These are phyloP conservation scores for Cryptomeria japonica DNA, from an alignment of 75 land plant species.

Conservation along the genomic window DNA sequence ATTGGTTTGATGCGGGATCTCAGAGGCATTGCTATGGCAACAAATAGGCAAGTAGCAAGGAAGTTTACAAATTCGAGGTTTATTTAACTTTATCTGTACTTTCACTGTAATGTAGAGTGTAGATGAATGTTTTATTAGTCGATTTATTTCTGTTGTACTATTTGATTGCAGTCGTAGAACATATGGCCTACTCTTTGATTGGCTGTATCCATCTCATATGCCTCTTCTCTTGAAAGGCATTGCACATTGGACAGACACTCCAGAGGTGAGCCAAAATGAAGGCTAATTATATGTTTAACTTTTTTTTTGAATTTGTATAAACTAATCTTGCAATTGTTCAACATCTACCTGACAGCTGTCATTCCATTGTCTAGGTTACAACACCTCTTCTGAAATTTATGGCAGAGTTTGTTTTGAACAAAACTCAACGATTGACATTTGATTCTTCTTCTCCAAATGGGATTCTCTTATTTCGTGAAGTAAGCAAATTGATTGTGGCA, in stretches of 20 bases:
- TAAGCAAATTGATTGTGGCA: conserved; percentile 91
- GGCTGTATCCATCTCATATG: conserved; percentile 95
- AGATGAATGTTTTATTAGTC: background rate
- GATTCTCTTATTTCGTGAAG: conserved; percentile 93
- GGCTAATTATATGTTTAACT: background rate
- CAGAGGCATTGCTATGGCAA: conserved; percentile 96
- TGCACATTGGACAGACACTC: conserved; percentile 86
- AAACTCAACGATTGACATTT: conserved; percentile 89
- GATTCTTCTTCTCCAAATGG: conserved; percentile 99
- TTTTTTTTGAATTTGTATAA: background rate
- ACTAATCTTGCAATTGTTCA: background rate
- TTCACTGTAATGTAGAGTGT: background rate
- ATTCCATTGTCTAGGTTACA: conserved; percentile 58
- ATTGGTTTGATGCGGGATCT: conserved; percentile 96
- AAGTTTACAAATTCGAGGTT: background rate
- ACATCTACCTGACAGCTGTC: background rate
- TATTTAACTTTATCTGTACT: background rate
- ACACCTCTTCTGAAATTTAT: conserved; percentile 93
- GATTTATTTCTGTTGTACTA: background rate
- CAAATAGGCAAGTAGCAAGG: conserved; percentile 57
- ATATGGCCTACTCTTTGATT: conserved; percentile 93
- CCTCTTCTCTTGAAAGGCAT: conserved; percentile 80
- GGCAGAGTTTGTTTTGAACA: conserved; percentile 95
- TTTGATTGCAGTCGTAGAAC: conserved; percentile 68
- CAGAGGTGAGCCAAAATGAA: conserved; percentile 53